Evolutionary conservation across 2,329 filamentous ascomycete genomes (phyloP).

Genomic region (Paracamarosporium sp.): DNA sequence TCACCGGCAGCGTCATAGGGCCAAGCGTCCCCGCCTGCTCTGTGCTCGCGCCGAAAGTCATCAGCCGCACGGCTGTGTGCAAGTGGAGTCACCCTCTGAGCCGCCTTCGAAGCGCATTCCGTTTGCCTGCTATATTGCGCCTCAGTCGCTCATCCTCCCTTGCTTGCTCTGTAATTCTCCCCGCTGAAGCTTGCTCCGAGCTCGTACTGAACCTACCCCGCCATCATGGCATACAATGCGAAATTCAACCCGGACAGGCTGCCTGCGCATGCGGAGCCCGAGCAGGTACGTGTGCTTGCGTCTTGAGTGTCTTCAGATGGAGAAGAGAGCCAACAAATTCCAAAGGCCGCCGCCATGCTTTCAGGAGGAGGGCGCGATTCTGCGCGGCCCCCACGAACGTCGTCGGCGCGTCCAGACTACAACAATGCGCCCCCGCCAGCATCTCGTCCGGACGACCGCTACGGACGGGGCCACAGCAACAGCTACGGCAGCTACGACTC

Average conservation of each 20-base stretch:
- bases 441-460: constrained; percentile 40
- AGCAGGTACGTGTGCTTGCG: constrained; percentile 59
- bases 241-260: constrained; percentile 94
- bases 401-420: constrained; percentile 46
- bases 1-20: constrained; percentile 30
- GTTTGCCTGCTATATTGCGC: constrained; percentile 1
- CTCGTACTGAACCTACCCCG: constrained; percentile 5
- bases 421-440: constrained; percentile 53
- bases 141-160: background rate
- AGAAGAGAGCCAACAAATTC: constrained; percentile 1
- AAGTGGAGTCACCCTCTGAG: constrained; percentile 22
- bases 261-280: constrained; percentile 85
- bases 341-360: constrained; percentile 53
- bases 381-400: constrained; percentile 40
- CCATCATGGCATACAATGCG: constrained; percentile 88
- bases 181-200: constrained; percentile 8
- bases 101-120: constrained; percentile 2
- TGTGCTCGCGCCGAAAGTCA: constrained; percentile 12
- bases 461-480: constrained; percentile 35
- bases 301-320: background rate
- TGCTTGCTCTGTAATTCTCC: background rate
- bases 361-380: constrained; percentile 21
- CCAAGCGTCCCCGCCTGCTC: constrained; percentile 25
- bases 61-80: constrained; percentile 36
- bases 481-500: constrained; percentile 32